These are phyloP conservation scores for Echria macrotheca DNA, from an alignment of 495 filamentous ascomycete genomes.

Conservation along the genomic window DNA sequence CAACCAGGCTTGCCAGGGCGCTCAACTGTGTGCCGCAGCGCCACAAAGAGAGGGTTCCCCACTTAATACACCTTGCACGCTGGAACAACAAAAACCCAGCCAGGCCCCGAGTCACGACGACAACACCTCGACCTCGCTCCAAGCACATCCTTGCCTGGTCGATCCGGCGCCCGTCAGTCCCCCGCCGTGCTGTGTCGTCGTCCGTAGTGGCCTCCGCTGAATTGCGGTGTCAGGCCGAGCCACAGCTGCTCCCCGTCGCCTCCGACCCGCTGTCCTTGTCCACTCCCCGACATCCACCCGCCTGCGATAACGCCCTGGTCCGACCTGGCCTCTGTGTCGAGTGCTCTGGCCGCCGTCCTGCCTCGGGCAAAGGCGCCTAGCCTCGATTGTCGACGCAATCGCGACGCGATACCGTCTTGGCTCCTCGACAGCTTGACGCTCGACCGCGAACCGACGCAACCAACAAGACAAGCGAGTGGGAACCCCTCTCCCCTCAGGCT, in stretches of 20 bases:
- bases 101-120: slow-evolving; percentile 24
- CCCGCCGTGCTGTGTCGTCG: slow-evolving; percentile 4
- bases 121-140: slow-evolving; percentile 15
- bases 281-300: neutral
- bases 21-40: too few species aligned
- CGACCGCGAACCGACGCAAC: neutral
- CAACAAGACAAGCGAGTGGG: neutral
- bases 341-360: neutral
- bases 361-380: neutral
- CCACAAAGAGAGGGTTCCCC: slow-evolving; percentile 19
- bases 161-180: slow-evolving; percentile 7
- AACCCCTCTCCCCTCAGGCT: neutral
- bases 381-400: neutral
- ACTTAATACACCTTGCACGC: slow-evolving; percentile 31
- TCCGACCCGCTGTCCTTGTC: slow-evolving; percentile 6
- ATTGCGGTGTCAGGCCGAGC: slow-evolving; percentile 15
- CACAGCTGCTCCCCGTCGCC: slow-evolving; percentile 3
- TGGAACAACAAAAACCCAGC: slow-evolving; percentile 24
- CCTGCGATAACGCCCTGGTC: slow-evolving; percentile 9
- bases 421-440: neutral
- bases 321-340: neutral
- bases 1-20: too few species aligned
- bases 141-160: slow-evolving; percentile 20
- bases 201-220: neutral
- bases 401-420: neutral